A percentile compares a stretch with the other conserved stretches of the same genome.
These are phyloP conservation scores for Colletotrichum graminicola DNA, from an alignment of 2,329 filamentous ascomycete species.

Conservation along the genomic window DNA sequence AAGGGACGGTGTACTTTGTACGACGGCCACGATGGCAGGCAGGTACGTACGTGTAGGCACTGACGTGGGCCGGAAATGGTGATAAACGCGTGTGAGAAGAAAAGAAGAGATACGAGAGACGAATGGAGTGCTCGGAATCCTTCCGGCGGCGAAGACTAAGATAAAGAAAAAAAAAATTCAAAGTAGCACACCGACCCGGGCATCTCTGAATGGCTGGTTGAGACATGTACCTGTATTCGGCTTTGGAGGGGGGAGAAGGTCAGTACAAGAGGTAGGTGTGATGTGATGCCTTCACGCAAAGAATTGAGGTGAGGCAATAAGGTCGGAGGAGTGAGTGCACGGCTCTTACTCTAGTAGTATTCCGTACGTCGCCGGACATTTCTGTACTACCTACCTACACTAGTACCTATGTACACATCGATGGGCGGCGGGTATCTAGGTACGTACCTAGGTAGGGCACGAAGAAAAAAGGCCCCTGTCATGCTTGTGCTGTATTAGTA, in stretches of 20 bases:
- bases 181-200: not conserved
- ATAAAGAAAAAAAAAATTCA: not conserved
- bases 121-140: not conserved
- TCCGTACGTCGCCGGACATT: constrained; percentile 14
- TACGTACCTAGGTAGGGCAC: not conserved
- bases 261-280: not conserved
- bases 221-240: not conserved
- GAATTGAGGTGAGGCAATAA: not conserved
- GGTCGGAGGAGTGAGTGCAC: constrained; percentile 12
- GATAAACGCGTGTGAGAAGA: not conserved
- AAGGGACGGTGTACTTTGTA: no score
- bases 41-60: not conserved
- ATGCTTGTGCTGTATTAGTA: no score
- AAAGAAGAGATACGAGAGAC: not conserved
- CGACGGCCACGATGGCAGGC: not conserved
- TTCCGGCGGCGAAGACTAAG: not conserved
- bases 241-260: not conserved
- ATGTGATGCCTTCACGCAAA: not conserved
- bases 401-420: not conserved
- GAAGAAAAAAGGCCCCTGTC: not conserved
- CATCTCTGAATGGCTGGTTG: not conserved
- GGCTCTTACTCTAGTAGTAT: constrained; percentile 13
- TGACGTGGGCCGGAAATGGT: not conserved
- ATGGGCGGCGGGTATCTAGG: no score
- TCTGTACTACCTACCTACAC: not conserved